Evolutionary conservation across 345 rosid species (phyloP).

Genomic region (Noccaea bulbosa): DNA sequence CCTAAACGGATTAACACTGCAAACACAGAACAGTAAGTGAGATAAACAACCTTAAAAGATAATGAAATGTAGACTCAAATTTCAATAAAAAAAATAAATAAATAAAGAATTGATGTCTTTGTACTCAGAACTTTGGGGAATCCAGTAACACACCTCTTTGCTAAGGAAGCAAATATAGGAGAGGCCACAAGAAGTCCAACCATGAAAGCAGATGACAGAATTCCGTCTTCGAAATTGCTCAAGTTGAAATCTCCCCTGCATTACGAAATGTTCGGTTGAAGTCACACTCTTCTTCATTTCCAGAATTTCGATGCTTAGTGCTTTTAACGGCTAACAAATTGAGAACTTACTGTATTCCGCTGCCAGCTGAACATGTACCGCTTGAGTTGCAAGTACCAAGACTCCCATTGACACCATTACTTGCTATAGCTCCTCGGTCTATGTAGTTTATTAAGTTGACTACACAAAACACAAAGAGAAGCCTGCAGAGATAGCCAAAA

Average conservation of each 20-base stretch:
- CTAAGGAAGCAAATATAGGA: conserved; percentile 88
- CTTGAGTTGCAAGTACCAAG: conserved; percentile 57
- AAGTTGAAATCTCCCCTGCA: conserved; percentile 81
- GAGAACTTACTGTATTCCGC: conserved; percentile 79
- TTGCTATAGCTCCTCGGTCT: conserved; percentile 95
- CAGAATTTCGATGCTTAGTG: no score
- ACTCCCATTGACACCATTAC: conserved; percentile 96
- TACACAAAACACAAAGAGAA: conserved; percentile 76
- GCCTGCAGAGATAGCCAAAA: conserved; percentile 55
- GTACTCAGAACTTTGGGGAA: conserved; percentile 1
- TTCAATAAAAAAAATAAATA: background rate
- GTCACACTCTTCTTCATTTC: no score
- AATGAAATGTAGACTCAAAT: conserved; percentile 5
- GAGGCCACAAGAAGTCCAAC: conserved; percentile 93
- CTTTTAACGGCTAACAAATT: no score
- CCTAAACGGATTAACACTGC: conserved; percentile 89
- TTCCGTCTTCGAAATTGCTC: conserved; percentile 89
- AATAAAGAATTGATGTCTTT: background rate
- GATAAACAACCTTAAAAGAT: background rate
- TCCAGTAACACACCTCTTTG: conserved; percentile 64
- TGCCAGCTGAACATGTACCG: conserved; percentile 79
- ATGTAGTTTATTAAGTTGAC: conserved; percentile 82
- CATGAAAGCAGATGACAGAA: conserved; percentile 93
- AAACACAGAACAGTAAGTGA: conserved; percentile 31
- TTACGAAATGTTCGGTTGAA: background rate